Evolutionary conservation across 306 rosid species (phyloP).

Genomic region (Abrus pulchellus): DNA sequence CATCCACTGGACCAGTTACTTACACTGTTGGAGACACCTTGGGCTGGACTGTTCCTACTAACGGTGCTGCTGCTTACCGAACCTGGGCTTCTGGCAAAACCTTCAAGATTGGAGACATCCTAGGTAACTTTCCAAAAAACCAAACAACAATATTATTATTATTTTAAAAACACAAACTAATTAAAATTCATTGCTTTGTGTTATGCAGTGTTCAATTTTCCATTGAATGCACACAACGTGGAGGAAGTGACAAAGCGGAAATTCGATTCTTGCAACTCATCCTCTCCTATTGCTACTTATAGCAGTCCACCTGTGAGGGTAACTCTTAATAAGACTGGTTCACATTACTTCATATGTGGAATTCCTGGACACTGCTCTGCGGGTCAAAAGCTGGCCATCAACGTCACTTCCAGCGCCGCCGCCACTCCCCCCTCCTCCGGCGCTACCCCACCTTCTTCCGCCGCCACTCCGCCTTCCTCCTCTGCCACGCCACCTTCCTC

Average conservation of each 20-base stretch:
- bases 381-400: conserved; percentile 57
- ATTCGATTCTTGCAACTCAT: conserved; percentile 53
- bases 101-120: conserved; percentile 52
- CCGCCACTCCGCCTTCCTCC: conserved; percentile 26
- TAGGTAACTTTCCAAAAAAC: conserved; percentile 37
- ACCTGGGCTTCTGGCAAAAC: conserved; percentile 50
- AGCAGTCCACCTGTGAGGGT: conserved; percentile 47
- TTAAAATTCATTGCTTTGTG: too few species aligned
- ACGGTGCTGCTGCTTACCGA: conserved; percentile 12
- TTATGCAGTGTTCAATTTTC: conserved; percentile 69
- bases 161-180: too few species aligned
- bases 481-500: background rate
- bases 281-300: conserved; percentile 42
- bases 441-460: conserved; percentile 27
- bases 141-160: too few species aligned
- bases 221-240: conserved; percentile 56
- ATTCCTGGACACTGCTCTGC: conserved; percentile 43
- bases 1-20: conserved; percentile 50
- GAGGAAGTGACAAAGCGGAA: conserved; percentile 67
- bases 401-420: conserved; percentile 29
- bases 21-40: conserved; percentile 46
- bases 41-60: conserved; percentile 47
- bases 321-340: conserved; percentile 48
- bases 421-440: conserved; percentile 43
- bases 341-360: conserved; percentile 52